Percentiles rank a stretch among this genome's conserved stretches.
phyloP scores from a whole-genome alignment of 2,329 filamentous ascomycete species.

The Scytalidium sp. region DNA sequence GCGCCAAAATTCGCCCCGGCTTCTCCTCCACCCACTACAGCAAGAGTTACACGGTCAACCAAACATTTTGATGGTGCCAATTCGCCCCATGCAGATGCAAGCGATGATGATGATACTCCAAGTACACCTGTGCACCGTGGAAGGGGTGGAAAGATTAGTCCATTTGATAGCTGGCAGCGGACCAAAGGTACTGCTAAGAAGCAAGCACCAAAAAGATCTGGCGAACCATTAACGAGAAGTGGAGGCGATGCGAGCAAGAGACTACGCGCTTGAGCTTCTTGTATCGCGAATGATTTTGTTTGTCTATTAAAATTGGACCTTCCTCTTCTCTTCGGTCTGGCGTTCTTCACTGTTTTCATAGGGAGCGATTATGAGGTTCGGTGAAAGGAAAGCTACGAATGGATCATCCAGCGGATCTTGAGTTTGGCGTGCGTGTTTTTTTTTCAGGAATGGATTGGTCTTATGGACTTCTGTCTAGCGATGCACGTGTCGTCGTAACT shows the following conservation, averaged over 20 bases:
- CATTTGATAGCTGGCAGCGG: slow-evolving; percentile 67
- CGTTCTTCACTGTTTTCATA: not conserved
- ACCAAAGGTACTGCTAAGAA: slow-evolving; percentile 52
- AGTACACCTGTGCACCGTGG: slow-evolving; percentile 30
- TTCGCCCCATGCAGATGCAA: slow-evolving; percentile 30
- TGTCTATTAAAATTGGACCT: not conserved
- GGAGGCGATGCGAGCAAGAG: slow-evolving; percentile 37
- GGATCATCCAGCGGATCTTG: not conserved
- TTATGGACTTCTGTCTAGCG: not conserved
- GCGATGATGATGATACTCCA: slow-evolving; percentile 12
- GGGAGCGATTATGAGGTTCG: not conserved
- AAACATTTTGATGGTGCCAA: slow-evolving; percentile 27
- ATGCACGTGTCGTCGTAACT: not conserved
- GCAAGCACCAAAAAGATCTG: slow-evolving; percentile 39
- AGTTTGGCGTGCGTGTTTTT: not conserved
- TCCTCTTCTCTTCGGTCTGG: not conserved
- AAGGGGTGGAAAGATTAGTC: slow-evolving; percentile 26
- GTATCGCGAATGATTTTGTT: not conserved
- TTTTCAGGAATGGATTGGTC: not conserved
- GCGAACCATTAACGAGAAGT: slow-evolving; percentile 30
- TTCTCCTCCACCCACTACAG: slow-evolving; percentile 58
- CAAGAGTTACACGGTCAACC: slow-evolving; percentile 58
- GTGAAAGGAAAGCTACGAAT: not conserved
- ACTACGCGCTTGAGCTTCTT: slow-evolving; percentile 11
- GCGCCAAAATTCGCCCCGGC: slow-evolving; percentile 54